Percentiles rank a stretch among this genome's conserved stretches.
These are phyloP conservation scores for Boletus smithii DNA, from an alignment of 1,284 basidiomycete genomes.

Conservation along the genomic window DNA sequence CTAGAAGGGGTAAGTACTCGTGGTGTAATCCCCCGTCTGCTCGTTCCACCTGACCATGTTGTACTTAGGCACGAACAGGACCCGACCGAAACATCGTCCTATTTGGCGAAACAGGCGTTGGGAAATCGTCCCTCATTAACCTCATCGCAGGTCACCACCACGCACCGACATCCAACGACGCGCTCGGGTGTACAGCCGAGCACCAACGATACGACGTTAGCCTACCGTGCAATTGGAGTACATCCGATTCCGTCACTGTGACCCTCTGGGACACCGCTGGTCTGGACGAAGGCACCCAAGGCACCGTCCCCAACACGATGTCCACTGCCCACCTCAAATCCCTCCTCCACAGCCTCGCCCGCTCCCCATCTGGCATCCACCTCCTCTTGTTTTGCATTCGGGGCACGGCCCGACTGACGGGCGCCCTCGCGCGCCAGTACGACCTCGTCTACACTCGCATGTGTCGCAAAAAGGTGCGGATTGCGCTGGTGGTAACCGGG, in stretches of 20 bases:
- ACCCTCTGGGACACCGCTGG: constrained; percentile 8
- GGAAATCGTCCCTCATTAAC: constrained; percentile 10
- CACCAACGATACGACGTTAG: neutral
- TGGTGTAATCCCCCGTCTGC: too few species aligned
- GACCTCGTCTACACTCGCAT: constrained; percentile 10
- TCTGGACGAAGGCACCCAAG: constrained; percentile 3
- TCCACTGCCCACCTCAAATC: neutral
- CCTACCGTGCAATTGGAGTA: neutral
- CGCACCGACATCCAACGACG: constrained; percentile 4
- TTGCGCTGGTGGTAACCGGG: constrained; percentile 5
- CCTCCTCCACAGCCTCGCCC: neutral
- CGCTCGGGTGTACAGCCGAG: constrained; percentile 3
- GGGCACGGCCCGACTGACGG: neutral
- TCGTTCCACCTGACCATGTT: neutral
- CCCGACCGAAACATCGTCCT: constrained; percentile 2
- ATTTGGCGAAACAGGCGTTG: constrained; percentile 6
- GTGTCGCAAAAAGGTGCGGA: constrained; percentile 11
- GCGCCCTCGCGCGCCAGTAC: constrained; percentile 11
- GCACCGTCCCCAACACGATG: neutral
- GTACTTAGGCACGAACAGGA: neutral
- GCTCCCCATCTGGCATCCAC: constrained; percentile 2
- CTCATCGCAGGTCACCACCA: neutral
- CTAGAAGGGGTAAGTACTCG: neutral
- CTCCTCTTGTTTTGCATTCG: constrained; percentile 10
- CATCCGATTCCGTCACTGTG: neutral